Base-by-base conservation (phyloP, 768 basidiomycete genomes). In the Pleurotus djamor region DNA sequence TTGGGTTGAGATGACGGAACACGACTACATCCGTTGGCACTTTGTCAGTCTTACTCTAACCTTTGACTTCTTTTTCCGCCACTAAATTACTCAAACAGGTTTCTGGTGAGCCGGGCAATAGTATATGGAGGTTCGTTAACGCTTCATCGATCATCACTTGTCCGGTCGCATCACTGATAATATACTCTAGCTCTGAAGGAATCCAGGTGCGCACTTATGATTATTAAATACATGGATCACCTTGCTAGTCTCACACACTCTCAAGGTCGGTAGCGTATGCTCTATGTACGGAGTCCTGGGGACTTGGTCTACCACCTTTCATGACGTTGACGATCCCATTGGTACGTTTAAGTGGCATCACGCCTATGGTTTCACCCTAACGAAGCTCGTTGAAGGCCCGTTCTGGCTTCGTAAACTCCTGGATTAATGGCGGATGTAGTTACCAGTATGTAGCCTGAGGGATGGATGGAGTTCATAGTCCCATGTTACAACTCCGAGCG, bases 201-300 rank as follows among this genome's bases (percentile, higher is more conserved):
- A 56, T 60, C 28, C 59, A 60, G 44, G 45, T 56, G 21, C 17
- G 9, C 60, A 47, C 36, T 38, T 16, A 13, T 33, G 34, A n/a
- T 7, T 17, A 8, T 14, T 35, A 65, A 64, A 6, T 9, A 38
- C 12, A 28, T n/a, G 14, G 35, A 14, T 28, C 9, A 2, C 34
- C 34, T 52, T 41, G 14, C n/a, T 9, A 1, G n/a, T 9, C 34
- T 52, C 41, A 56, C 38, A 1, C 17, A 41, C 17, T 17, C 17
- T 32, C 14, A 50, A 87, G 58, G 60, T 89, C 12, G 88, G 89
- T 13, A 82, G 78, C 0, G 63, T 87, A 14, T 79, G 84, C 13
- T 88, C 88, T 3, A 70, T 71, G 6, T 85, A 73, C 67, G 88
- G 89, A 14, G 76, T 85, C 1, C 66, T 90, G 5, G 89, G 79